A percentile compares a stretch with the other conserved stretches of the same genome.
Conservation (phyloP, 1,139 yeast genomes). For the Saccharomyces hybrid region DNA sequence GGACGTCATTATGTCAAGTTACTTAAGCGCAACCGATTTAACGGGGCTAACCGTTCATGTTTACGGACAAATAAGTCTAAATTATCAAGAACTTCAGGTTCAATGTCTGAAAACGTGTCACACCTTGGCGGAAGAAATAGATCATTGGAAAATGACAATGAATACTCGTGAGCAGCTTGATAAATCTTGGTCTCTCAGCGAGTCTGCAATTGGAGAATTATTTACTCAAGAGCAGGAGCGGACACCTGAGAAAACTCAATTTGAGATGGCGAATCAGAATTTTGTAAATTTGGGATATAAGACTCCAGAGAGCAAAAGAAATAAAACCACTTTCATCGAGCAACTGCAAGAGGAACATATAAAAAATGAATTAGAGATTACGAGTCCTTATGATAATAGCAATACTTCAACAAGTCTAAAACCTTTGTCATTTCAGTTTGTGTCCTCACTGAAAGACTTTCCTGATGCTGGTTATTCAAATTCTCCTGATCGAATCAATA, state of each 20-base stretch:
- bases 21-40: slow-evolving; percentile 7
- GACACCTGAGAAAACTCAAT: neutral
- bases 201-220: neutral
- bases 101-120: slow-evolving; percentile 10
- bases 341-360: slow-evolving; percentile 11
- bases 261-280: neutral
- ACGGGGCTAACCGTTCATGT: slow-evolving; percentile 13
- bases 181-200: slow-evolving; percentile 11
- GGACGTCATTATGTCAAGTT: slow-evolving; percentile 4
- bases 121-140: slow-evolving; percentile 14
- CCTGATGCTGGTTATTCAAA: neutral
- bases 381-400: slow-evolving; percentile 13
- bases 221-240: neutral
- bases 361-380: slow-evolving; percentile 17
- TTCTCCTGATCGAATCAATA: neutral
- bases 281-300: neutral
- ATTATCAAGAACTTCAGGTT: slow-evolving; percentile 13
- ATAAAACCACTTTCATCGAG: slow-evolving; percentile 10
- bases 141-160: slow-evolving; percentile 18
- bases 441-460: neutral
- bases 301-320: neutral
- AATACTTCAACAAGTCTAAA: neutral
- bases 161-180: slow-evolving; percentile 7
- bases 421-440: neutral
- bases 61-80: slow-evolving; percentile 9